A percentile compares a stretch with the other conserved stretches of the same genome.
Evolutionary conservation across 371 early-diverging fungal species (phyloP).

Genomic region (Apophysomyces elegans): DNA sequence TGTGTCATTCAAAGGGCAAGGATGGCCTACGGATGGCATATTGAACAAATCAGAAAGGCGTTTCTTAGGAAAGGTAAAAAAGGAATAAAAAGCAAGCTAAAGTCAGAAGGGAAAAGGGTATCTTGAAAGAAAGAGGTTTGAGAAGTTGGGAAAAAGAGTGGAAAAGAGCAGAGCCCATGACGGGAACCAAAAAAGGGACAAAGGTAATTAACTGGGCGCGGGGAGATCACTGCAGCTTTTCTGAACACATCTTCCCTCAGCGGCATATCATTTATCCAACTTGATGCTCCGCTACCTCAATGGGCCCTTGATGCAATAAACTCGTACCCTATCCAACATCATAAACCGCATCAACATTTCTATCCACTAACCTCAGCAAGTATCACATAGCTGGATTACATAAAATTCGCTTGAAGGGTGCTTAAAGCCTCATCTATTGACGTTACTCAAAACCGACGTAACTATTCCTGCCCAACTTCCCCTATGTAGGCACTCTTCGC

Average conservation of each 20-base stretch:
- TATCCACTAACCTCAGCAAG: no score
- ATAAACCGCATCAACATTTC: no score
- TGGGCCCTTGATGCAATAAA: no score
- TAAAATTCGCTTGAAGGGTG: no score
- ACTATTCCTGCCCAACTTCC: no score
- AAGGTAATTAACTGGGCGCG: slow-evolving; percentile 1
- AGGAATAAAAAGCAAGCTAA: slow-evolving; percentile 7
- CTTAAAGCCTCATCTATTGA: no score
- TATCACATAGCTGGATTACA: no score
- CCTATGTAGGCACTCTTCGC: no score
- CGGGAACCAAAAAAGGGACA: background rate
- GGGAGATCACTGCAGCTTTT: background rate
- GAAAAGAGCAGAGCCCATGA: slow-evolving; percentile 8
- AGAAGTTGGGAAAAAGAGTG: slow-evolving; percentile 1
- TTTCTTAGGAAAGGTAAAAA: slow-evolving; percentile 2
- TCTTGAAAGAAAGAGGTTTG: slow-evolving; percentile 10
- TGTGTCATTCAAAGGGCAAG: background rate
- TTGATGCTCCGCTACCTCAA: background rate
- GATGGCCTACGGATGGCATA: slow-evolving; percentile 9
- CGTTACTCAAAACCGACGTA: no score
- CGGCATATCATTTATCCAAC: background rate
- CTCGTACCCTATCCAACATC: no score
- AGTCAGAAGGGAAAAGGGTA: background rate
- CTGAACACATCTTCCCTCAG: background rate
- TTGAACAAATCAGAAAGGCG: background rate